Percentiles rank a stretch among this genome's conserved stretches.
These are phyloP conservation scores for Mycena polygramma DNA, from an alignment of 768 basidiomycete species.

Conservation along the genomic window DNA sequence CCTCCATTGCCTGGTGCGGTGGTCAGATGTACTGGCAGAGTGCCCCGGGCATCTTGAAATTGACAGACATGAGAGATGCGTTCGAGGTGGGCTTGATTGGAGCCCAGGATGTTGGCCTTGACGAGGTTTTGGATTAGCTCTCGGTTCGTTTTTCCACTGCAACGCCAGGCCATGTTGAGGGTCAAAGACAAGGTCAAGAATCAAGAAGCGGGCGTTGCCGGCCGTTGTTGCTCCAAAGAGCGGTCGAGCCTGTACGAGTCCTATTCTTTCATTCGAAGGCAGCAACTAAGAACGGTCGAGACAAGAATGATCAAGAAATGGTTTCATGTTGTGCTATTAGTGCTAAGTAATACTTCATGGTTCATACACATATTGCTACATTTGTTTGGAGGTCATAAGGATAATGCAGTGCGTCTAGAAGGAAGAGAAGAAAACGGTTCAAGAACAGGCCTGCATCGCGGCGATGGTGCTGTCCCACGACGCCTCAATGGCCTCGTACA, in stretches of 20 bases:
- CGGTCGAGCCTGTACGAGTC: no score
- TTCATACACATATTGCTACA: no score
- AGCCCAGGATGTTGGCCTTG: slow-evolving; percentile 28
- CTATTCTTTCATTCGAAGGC: no score
- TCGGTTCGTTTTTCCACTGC: slow-evolving; percentile 74
- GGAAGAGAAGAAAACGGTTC: slow-evolving; percentile 18
- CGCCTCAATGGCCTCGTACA: slow-evolving; percentile 63
- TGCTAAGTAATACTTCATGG: no score
- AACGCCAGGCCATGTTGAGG: slow-evolving; percentile 83
- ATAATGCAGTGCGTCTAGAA: slow-evolving; percentile 4
- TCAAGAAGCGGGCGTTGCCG: no score
- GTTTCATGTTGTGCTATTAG: no score
- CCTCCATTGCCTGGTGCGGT: slow-evolving; percentile 70
- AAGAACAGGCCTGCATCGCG: slow-evolving; percentile 48
- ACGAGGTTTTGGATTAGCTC: slow-evolving; percentile 82
- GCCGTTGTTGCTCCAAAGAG: no score
- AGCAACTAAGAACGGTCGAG: no score
- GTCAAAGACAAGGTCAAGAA: neutral
- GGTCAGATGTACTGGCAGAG: neutral
- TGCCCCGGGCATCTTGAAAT: neutral
- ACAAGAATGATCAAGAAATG: no score
- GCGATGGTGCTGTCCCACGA: slow-evolving; percentile 63
- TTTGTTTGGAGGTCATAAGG: neutral
- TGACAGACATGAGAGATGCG: slow-evolving; percentile 66
- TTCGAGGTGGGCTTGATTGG: slow-evolving; percentile 65